phyloP scores from a whole-genome alignment of 2,329 filamentous ascomycete genomes.

The Ophiostoma quercus region DNA sequence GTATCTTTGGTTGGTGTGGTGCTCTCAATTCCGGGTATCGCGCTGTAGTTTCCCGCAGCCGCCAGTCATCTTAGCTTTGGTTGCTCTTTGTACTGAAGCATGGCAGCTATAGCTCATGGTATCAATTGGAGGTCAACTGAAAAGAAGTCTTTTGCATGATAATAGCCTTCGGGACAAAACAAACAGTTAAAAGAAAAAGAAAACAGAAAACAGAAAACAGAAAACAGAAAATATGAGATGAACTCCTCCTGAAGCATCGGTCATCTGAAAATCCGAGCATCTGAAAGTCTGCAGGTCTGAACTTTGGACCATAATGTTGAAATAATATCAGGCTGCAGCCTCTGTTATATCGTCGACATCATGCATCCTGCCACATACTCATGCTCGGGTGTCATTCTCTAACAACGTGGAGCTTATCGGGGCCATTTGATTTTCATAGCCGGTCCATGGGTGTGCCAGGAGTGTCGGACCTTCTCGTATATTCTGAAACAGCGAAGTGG shows the following conservation, averaged over 20 bases:
- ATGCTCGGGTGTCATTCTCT: not conserved
- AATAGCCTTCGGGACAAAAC: not conserved
- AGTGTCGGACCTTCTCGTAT: not conserved
- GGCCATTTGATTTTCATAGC: not conserved
- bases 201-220: not conserved
- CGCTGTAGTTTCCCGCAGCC: not conserved
- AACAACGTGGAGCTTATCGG: not conserved
- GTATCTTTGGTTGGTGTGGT: not conserved
- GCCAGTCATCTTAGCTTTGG: not conserved
- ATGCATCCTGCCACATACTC: not conserved
- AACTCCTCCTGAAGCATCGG: not conserved
- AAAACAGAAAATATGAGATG: not conserved
- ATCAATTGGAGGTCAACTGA: not conserved
- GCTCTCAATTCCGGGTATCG: not conserved
- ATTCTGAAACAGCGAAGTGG: not conserved
- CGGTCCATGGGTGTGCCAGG: slow-evolving; percentile 4
- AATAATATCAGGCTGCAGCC: not conserved
- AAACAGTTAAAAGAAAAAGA: not conserved
- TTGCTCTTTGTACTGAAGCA: not conserved
- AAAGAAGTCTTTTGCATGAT: not conserved
- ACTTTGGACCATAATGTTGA: not conserved
- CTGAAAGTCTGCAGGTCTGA: too few species aligned
- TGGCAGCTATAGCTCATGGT: not conserved
- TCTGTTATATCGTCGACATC: not conserved
- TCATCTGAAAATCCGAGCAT: too few species aligned